Base-by-base conservation (phyloP, 306 rosid genomes). In the Datisca glomerata region DNA sequence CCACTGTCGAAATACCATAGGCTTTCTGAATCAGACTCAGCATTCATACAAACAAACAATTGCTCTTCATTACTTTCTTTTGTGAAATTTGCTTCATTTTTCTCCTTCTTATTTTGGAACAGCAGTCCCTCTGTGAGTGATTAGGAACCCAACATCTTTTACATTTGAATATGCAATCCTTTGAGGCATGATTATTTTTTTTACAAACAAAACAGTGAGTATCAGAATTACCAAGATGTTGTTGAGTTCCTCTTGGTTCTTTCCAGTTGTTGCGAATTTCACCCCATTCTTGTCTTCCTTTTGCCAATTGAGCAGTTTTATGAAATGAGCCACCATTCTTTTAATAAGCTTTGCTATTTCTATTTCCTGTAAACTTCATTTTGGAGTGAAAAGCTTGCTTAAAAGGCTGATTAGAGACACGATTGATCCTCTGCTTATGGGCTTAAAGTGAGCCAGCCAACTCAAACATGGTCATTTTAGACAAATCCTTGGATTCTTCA, bases 331-430 rank as follows among this genome's bases (percentile, higher is more conserved):
- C 31, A 25, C 7, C 7, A 1, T 35, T n/a, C n/a, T n/a, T n/a
- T n/a, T n/a, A n/a, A n/a, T n/a, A n/a, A n/a, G n/a, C n/a, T n/a
- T n/a, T 34, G 3, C 3, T 35, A 6, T 35, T 11, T 13, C 6
- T 14, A 13, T 10, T 11, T 6, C 12, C 20, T 8, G 16, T 1
- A 38, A n/a, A n/a, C n/a, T 18, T 38, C 11, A 38, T 12, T 2
- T 49, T 49, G 19, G 32, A 18, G 2, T 12, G 42, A 21, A 49
- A 49, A 5, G 31, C 20, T 18, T 47, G 24, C 40, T 47, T 25
- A 17, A 47, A 4, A 3, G 10, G 24, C 4, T 47, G 24, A 2
- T n/a, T 18, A 8, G 17, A 19, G 13, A 9, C 17, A 8, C 39
- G 8, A 6, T 13, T 36, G 15, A 21, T 13, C 8, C 24, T 38